These are phyloP conservation scores for Gremmenia infestans DNA, from an alignment of 2,329 filamentous ascomycete species.

Conservation along the genomic window DNA sequence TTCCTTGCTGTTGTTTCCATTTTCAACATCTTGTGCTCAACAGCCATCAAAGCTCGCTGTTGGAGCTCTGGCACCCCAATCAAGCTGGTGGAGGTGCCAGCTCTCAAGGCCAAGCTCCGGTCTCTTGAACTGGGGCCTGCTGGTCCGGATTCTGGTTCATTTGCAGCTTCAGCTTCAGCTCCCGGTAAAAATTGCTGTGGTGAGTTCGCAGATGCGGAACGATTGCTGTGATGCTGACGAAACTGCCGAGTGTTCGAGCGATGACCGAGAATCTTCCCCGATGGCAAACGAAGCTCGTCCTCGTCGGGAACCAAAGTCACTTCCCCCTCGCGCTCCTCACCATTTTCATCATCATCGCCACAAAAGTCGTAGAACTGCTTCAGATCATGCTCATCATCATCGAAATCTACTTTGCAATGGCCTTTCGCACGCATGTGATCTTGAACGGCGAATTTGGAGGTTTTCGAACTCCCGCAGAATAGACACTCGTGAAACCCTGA, in stretches of 20 bases:
- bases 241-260: constrained; percentile 16
- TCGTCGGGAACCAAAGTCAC: constrained; percentile 20
- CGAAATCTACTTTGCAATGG: constrained; percentile 41
- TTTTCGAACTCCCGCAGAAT: constrained; percentile 41
- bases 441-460: constrained; percentile 40
- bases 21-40: constrained; percentile 22
- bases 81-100: constrained; percentile 16
- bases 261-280: constrained; percentile 33
- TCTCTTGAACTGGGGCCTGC: not conserved
- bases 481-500: constrained; percentile 46
- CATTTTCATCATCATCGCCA: constrained; percentile 4
- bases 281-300: constrained; percentile 32
- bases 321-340: constrained; percentile 1
- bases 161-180: no score
- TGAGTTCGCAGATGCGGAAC: not conserved
- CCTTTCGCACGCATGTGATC: constrained; percentile 48
- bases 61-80: constrained; percentile 22
- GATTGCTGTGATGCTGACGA: constrained; percentile 2
- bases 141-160: not conserved
- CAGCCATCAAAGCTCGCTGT: constrained; percentile 20
- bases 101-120: constrained; percentile 8
- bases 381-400: constrained; percentile 34
- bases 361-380: constrained; percentile 38
- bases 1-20: constrained; percentile 20
- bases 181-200: not conserved